Evolutionary conservation across 2,329 filamentous ascomycete genomes (phyloP), one percentile per base, ranked within the genome.

Genomic region (Aaosphaeria arxii): DNA sequence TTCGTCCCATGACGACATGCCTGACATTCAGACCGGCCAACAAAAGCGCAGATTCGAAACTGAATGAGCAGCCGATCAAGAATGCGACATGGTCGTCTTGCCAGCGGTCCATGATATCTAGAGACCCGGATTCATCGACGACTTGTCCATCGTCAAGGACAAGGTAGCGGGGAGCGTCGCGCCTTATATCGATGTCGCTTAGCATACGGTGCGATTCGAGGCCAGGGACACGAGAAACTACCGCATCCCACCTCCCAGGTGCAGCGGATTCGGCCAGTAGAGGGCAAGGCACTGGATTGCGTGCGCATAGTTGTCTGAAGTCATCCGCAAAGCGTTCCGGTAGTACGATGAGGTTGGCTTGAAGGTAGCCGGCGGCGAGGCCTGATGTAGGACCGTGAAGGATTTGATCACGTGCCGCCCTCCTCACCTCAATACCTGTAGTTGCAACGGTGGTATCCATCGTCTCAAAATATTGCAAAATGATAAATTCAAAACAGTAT

Each of bases 201-300:
- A 73, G 67, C 1, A 79, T 63, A 1, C 62, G 44, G 17, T 55
- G 51, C 28, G 62, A 63, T 6, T 56, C 43, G 36, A 71, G 40
- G 7, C 59, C 59, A 0, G 55, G 47, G 9, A 75, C 57, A 49
- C 66, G 62, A 4, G 72, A 75, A 30, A 63, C 70, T n/a, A 79
- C 57, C 3, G 61, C 51, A 42, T 64, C 57, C 51, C 67, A 77
- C 38, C 68, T 58, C 4, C 82, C 82, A 0, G 71, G 65, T 0
- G 52, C 40, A 0, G 67, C 64, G 3, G 77, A 81, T 57, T 81
- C 77, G 9, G 77, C 81, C 7, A 86, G 70, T 0, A 86, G 68
- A 1, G 83, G 83, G 55, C 83, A 86, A 0, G 83, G 77, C 0
- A 85, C 82, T 2, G 83, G 80, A 54, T 86, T 86, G 43, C 82